phyloP scores from a whole-genome alignment of 2,329 filamentous ascomycete genomes.

The Chaetomiaceae sp. region DNA sequence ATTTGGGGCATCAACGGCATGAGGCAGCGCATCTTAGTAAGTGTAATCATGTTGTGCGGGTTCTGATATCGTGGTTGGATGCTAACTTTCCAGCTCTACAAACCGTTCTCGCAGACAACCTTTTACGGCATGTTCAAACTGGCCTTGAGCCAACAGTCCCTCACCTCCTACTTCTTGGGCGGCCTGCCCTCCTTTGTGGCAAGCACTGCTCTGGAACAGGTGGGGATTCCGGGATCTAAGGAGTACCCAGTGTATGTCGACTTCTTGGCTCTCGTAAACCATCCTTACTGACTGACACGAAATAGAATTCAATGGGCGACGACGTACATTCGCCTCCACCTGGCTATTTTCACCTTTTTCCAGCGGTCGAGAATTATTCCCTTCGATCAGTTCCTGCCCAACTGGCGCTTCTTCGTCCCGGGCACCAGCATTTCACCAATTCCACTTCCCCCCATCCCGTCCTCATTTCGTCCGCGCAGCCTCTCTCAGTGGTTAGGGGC shows the following conservation, averaged over 20 bases:
- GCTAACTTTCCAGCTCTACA: constrained; percentile 40
- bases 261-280: too few relatives aligned
- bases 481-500: constrained; percentile 40
- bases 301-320: constrained; percentile 15
- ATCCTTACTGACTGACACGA: not conserved
- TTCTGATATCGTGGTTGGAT: not conserved
- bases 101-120: constrained; percentile 41
- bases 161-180: constrained; percentile 29
- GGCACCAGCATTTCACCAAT: constrained; percentile 48
- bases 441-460: constrained; percentile 37
- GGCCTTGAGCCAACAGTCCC: constrained; percentile 31
- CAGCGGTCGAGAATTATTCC: constrained; percentile 46
- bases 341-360: constrained; percentile 47
- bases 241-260: constrained; percentile 7
- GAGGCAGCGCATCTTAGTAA: constrained; percentile 48
- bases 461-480: constrained; percentile 33
- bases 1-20: constrained; percentile 49
- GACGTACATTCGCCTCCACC: constrained; percentile 40
- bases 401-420: constrained; percentile 46
- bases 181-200: constrained; percentile 37
- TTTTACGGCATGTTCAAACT: constrained; percentile 39
- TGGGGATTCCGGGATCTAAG: constrained; percentile 9
- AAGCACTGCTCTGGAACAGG: constrained; percentile 30
- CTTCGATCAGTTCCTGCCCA: constrained; percentile 37
- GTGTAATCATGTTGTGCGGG: constrained; percentile 15